Percentiles rank a stretch among this genome's conserved stretches.
phyloP scores from a whole-genome alignment of 2,329 filamentous ascomycete species.

The Aspergillus jensenii region DNA sequence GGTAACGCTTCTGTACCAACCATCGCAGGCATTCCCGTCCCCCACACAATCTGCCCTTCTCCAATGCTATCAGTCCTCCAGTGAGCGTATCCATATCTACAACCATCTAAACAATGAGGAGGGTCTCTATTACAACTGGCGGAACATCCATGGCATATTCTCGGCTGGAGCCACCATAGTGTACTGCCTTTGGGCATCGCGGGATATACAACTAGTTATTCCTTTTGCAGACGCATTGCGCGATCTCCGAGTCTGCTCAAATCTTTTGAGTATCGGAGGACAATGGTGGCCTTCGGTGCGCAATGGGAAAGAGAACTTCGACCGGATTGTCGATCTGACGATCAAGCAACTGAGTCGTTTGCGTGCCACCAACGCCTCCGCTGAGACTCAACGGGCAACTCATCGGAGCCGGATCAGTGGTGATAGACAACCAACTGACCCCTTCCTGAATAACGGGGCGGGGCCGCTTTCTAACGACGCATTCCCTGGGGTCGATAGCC shows the following conservation, averaged over 20 bases:
- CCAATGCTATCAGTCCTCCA: slow-evolving; percentile 31
- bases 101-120: slow-evolving; percentile 31
- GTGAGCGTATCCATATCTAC: slow-evolving; percentile 30
- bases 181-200: slow-evolving; percentile 40
- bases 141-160: slow-evolving; percentile 41
- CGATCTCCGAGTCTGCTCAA: slow-evolving; percentile 35
- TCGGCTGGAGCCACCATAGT: slow-evolving; percentile 40
- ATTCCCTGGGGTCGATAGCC: neutral
- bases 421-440: neutral
- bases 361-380: neutral
- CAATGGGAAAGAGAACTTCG: slow-evolving; percentile 33
- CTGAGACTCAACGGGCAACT: neutral
- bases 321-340: slow-evolving; percentile 29
- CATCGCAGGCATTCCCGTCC: slow-evolving; percentile 34
- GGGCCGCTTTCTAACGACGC: neutral
- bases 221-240: slow-evolving; percentile 23
- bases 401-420: neutral
- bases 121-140: slow-evolving; percentile 34
- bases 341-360: slow-evolving; percentile 20
- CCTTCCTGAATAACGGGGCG: neutral
- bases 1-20: slow-evolving; percentile 38
- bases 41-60: slow-evolving; percentile 30
- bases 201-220: slow-evolving; percentile 24
- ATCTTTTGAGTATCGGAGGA: slow-evolving; percentile 39
- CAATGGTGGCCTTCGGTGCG: slow-evolving; percentile 44